Conservation (phyloP, 2,329 filamentous ascomycete genomes). For the Claviceps capensis region DNA sequence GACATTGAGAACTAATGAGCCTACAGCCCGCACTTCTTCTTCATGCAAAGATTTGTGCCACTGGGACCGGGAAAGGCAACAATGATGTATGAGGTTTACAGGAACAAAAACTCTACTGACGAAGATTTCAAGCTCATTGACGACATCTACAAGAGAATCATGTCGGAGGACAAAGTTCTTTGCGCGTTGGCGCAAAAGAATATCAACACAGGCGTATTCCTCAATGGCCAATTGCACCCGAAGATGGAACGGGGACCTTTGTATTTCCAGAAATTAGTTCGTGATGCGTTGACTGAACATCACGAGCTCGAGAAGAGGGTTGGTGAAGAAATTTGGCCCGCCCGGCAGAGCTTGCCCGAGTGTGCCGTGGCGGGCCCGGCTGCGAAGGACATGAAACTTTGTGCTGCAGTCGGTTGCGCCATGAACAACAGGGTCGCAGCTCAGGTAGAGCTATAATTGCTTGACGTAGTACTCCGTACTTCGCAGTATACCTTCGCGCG, state of each 20-base stretch:
- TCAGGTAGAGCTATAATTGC: neutral
- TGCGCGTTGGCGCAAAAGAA: conserved; percentile 47
- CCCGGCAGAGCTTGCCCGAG: conserved; percentile 22
- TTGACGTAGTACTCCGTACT: neutral
- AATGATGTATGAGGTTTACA: conserved; percentile 51
- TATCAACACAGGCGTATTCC: conserved; percentile 45
- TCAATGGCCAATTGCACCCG: conserved; percentile 50
- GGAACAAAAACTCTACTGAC: conserved; percentile 45
- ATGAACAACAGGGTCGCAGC: conserved; percentile 10
- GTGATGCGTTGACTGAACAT: conserved; percentile 34
- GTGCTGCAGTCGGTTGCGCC: conserved; percentile 21
- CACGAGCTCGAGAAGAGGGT: conserved; percentile 29
- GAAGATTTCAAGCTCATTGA: conserved; percentile 43
- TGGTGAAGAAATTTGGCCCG: conserved; percentile 38
- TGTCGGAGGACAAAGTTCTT: conserved; percentile 51
- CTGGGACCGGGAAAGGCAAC: conserved; percentile 32
- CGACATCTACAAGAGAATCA: conserved; percentile 48
- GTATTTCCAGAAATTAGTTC: conserved; percentile 39
- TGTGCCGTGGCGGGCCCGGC: conserved; percentile 11
- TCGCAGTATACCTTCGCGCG: no score
- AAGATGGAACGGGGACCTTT: conserved; percentile 44
- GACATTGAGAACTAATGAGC: neutral
- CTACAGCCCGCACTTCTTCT: conserved; percentile 44
- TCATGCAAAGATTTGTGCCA: conserved; percentile 49
- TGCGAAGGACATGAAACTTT: conserved; percentile 19